phyloP scores from a whole-genome alignment of 1,284 basidiomycete genomes.

The Puccinia horiana region DNA sequence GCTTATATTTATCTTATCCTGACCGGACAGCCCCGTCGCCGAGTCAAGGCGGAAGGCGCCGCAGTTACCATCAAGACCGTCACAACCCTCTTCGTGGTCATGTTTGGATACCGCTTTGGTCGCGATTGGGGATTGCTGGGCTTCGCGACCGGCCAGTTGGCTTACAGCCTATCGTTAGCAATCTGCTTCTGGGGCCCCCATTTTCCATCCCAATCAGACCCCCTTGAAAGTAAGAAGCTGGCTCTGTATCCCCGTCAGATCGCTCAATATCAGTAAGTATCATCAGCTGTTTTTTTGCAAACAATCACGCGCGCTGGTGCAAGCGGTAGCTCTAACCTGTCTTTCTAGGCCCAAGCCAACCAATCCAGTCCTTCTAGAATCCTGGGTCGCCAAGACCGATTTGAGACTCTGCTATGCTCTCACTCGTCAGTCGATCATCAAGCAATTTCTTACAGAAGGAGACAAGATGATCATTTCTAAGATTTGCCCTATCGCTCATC shows the following conservation, averaged over 20 bases:
- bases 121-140: conserved; percentile 66
- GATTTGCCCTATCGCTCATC: conserved; percentile 77
- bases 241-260: not conserved
- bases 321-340: not conserved
- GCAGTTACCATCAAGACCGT: conserved; percentile 75
- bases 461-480: conserved; percentile 85
- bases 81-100: conserved; percentile 69
- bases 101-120: conserved; percentile 57
- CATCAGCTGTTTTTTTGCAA: not conserved
- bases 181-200: conserved; percentile 55
- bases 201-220: not conserved
- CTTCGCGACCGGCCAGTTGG: conserved; percentile 77
- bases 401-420: conserved; percentile 70
- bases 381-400: conserved; percentile 62
- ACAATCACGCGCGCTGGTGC: not conserved
- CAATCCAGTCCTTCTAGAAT: conserved; percentile 11
- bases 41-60: conserved; percentile 66
- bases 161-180: conserved; percentile 65
- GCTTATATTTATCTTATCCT: conserved; percentile 68
- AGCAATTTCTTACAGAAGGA: conserved; percentile 91
- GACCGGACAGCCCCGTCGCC: conserved; percentile 50
- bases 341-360: conserved; percentile 4
- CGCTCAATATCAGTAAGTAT: not conserved
- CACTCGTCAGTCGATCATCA: conserved; percentile 81
- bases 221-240: not conserved